Evolutionary conservation across 805 yeast species (phyloP).

Genomic region (Myxozyma kluyveri): DNA sequence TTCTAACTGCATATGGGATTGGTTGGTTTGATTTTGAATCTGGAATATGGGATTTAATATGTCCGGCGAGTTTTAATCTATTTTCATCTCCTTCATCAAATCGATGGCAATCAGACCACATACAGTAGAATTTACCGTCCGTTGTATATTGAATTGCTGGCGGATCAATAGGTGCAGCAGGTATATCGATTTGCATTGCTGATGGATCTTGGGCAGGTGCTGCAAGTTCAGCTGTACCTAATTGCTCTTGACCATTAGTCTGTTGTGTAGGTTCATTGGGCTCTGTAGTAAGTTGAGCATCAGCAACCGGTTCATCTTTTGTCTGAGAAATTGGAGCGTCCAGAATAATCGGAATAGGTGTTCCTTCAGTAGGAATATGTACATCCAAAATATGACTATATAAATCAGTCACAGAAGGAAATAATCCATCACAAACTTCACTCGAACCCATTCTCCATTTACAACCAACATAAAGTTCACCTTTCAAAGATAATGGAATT

Average conservation of each 20-base stretch:
- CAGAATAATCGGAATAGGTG: too few species aligned
- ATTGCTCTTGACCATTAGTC: not conserved
- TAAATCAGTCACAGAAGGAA: slow-evolving; percentile 21
- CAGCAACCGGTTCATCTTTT: not conserved
- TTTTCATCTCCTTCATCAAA: slow-evolving; percentile 6
- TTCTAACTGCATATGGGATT: slow-evolving; percentile 6
- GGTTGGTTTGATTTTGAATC: slow-evolving; percentile 23
- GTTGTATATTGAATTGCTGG: slow-evolving; percentile 8
- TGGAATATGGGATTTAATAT: slow-evolving; percentile 31
- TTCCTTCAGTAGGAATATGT: slow-evolving; percentile 18
- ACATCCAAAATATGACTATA: slow-evolving; percentile 26
- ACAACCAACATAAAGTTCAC: slow-evolving; percentile 28
- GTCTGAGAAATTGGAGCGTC: not conserved
- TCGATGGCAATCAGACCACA: slow-evolving; percentile 24
- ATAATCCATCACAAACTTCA: slow-evolving; percentile 9
- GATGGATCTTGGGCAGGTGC: not conserved
- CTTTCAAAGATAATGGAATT: slow-evolving; percentile 37
- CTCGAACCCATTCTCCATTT: slow-evolving; percentile 22
- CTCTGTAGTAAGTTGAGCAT: not conserved
- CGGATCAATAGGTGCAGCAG: not conserved
- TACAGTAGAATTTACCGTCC: slow-evolving; percentile 21
- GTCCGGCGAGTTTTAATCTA: slow-evolving; percentile 24
- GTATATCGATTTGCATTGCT: not conserved
- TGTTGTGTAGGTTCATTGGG: not conserved
- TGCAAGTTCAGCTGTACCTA: slow-evolving; percentile 4